Percentiles rank a stretch among this genome's conserved stretches.
Conservation (phyloP, 2,329 filamentous ascomycete species). For the Apiospora koreana region DNA sequence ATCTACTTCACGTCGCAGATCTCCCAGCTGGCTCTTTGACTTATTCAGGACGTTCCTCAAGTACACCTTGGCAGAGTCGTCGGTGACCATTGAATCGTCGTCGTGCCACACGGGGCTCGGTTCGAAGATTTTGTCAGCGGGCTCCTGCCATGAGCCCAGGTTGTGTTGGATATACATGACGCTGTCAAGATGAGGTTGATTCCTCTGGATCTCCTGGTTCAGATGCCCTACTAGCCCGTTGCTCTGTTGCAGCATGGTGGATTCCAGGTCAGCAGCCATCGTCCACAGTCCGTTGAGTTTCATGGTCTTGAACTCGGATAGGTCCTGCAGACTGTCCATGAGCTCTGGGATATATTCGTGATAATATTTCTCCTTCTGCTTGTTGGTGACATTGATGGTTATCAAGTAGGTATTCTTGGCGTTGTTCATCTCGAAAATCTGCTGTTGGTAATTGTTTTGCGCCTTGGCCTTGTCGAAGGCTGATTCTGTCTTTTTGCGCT, state of each 20-base stretch:
- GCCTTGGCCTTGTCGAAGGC: conserved; percentile 95
- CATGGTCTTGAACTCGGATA: conserved; percentile 83
- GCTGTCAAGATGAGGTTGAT: conserved; percentile 85
- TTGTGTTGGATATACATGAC: conserved; percentile 99
- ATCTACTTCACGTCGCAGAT: conserved; percentile 80
- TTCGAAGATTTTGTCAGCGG: conserved; percentile 82
- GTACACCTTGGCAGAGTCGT: conserved; percentile 86
- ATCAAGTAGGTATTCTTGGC: conserved; percentile 98
- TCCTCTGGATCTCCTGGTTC: conserved; percentile 79
- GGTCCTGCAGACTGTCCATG: conserved; percentile 88
- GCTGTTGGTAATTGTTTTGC: conserved; percentile 87
- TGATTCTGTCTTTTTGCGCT: conserved; percentile 91
- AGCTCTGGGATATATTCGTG: conserved; percentile 95
- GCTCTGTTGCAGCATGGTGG: conserved; percentile 74
- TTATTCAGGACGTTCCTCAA: conserved; percentile 89
- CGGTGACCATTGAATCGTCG: conserved; percentile 80
- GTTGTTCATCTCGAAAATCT: conserved; percentile 94
- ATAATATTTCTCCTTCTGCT: conserved; percentile 96
- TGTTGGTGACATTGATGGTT: conserved; percentile 93
- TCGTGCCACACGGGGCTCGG: conserved; percentile 97
- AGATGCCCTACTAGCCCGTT: conserved; percentile 72
- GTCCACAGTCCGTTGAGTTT: conserved; percentile 88
- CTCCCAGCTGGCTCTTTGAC: conserved; percentile 80
- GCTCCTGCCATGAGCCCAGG: conserved; percentile 78
- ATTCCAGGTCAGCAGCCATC: conserved; percentile 76